A percentile compares a stretch with the other conserved stretches of the same genome.
Evolutionary conservation across 768 basidiomycete genomes (phyloP).

Genomic region (Lactarius trivialis): DNA sequence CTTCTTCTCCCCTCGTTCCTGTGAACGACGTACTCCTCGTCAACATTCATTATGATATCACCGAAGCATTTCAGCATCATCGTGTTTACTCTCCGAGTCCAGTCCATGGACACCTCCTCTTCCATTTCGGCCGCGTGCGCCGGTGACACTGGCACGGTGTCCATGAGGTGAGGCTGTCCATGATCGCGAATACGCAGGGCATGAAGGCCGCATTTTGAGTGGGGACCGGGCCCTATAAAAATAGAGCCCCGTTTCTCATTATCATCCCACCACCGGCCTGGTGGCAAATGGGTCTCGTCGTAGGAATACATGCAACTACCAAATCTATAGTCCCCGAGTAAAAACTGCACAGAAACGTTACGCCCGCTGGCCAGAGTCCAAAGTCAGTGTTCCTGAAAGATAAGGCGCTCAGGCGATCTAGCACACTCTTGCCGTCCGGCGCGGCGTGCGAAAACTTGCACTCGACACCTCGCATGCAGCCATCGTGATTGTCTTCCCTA

Average conservation of each 20-base stretch:
- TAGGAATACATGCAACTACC: conserved; percentile 45
- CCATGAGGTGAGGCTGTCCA: conserved; percentile 12
- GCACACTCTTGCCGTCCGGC: conserved; percentile 46
- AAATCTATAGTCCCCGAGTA: conserved; percentile 38
- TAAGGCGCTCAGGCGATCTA: not conserved
- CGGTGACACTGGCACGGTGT: too few relatives aligned
- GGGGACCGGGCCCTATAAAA: not conserved
- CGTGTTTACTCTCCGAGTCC: not conserved
- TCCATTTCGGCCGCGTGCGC: not conserved
- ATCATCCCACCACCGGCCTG: conserved; percentile 42
- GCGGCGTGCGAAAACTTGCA: conserved; percentile 45
- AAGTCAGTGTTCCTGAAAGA: not conserved
- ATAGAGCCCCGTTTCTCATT: not conserved
- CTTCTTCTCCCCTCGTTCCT: not conserved
- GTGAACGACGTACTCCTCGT: not conserved
- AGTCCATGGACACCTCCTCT: not conserved
- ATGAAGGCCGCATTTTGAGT: not conserved
- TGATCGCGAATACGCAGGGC: not conserved
- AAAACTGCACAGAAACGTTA: conserved; percentile 42
- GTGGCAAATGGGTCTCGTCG: conserved; percentile 38
- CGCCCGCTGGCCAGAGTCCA: conserved; percentile 37
- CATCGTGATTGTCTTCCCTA: conserved; percentile 41
- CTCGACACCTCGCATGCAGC: conserved; percentile 39
- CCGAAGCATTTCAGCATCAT: not conserved
- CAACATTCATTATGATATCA: not conserved